A percentile compares a stretch with the other conserved stretches of the same genome.
phyloP scores from a whole-genome alignment of 257 asterid species.

The Nicotiana knightiana region DNA sequence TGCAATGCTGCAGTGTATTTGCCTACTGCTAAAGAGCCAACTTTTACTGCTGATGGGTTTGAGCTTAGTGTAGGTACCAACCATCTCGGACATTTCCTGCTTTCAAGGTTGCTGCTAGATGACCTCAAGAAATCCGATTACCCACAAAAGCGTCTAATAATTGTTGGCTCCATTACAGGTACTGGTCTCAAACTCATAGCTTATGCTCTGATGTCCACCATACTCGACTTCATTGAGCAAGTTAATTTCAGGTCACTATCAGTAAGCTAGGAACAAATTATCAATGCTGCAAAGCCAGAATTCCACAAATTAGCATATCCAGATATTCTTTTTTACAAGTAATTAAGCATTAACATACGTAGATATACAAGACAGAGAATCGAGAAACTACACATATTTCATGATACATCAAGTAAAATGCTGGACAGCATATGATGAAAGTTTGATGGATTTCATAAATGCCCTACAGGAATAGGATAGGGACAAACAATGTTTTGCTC shows the following conservation, averaged over 20 bases:
- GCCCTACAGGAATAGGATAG: neutral
- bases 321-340: neutral
- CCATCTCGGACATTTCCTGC: constrained; percentile 90
- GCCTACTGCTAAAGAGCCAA: constrained; percentile 83
- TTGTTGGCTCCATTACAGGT: constrained; percentile 98
- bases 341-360: neutral
- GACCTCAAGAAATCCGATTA: constrained; percentile 74
- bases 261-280: neutral
- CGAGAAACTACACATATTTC: neutral
- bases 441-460: neutral
- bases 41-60: constrained; percentile 80
- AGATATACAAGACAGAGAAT: neutral
- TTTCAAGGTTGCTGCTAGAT: constrained; percentile 74
- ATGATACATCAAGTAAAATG: neutral
- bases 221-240: neutral
- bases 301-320: neutral
- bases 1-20: constrained; percentile 90
- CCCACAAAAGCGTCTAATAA: constrained; percentile 72
- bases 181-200: neutral
- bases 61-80: constrained; percentile 95
- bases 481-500: neutral
- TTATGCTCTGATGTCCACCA: neutral
- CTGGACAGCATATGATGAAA: neutral
- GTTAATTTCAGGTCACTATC: neutral
- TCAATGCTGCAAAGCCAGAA: neutral